These are phyloP conservation scores for Penicillium sp. DNA, from an alignment of 2,329 filamentous ascomycete genomes.

Conservation along the genomic window DNA sequence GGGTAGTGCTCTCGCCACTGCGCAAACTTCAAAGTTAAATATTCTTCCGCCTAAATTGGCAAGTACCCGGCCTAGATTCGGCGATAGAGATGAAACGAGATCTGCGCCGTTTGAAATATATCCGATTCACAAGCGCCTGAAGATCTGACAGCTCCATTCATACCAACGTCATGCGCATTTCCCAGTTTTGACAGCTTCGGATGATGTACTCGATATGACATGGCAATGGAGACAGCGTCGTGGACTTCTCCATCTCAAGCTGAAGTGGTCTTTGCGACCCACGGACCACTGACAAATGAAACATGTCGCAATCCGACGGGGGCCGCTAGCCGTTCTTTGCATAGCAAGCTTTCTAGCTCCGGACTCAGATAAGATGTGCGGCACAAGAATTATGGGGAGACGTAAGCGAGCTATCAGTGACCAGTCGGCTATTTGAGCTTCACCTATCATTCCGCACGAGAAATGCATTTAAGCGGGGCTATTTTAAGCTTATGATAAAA, in stretches of 20 bases:
- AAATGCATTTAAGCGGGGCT: neutral
- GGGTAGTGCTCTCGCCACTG: slow-evolving; percentile 4
- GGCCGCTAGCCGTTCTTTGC: slow-evolving; percentile 4
- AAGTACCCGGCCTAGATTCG: neutral
- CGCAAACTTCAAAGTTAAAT: slow-evolving; percentile 7
- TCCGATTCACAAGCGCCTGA: neutral
- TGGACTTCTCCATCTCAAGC: neutral
- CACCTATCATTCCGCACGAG: neutral
- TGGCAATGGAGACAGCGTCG: neutral
- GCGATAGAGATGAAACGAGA: slow-evolving; percentile 9
- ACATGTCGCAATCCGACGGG: slow-evolving; percentile 9
- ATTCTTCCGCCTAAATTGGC: neutral
- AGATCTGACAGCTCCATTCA: neutral
- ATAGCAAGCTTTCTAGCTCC: slow-evolving; percentile 2
- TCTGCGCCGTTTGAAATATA: slow-evolving; percentile 2
- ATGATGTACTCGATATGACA: neutral
- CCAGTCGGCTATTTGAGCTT: slow-evolving; percentile 4
- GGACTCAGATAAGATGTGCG: slow-evolving; percentile 4
- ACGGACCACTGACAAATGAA: slow-evolving; percentile 13
- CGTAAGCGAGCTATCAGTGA: neutral
- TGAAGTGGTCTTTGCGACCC: slow-evolving; percentile 1
- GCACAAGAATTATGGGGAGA: neutral
- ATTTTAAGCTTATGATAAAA: neutral
- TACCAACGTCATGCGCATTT: neutral
- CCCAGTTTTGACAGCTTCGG: neutral